These are phyloP conservation scores for Xylariaceae sp. DNA, from an alignment of 2,329 filamentous ascomycete species.

Conservation along the genomic window DNA sequence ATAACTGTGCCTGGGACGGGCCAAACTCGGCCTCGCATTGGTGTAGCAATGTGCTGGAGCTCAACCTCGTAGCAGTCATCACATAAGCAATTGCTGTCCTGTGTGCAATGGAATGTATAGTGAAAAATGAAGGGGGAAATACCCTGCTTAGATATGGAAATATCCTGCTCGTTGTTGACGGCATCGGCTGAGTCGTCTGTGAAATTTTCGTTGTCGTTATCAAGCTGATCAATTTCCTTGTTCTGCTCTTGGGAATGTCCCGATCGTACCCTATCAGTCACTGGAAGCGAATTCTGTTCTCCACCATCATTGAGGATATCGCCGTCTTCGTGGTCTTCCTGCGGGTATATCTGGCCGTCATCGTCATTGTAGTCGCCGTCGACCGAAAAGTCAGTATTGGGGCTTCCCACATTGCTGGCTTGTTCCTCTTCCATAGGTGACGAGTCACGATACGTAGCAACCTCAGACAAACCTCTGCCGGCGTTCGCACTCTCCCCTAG, in stretches of 20 bases:
- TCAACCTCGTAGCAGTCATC: constrained; percentile 27
- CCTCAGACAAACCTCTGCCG: constrained; percentile 42
- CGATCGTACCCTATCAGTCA: background rate
- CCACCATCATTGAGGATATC: constrained; percentile 32
- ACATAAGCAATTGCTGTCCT: constrained; percentile 19
- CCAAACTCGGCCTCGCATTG: constrained; percentile 13
- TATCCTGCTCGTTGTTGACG: constrained; percentile 35
- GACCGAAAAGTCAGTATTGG: constrained; percentile 23
- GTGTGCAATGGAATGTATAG: constrained; percentile 3
- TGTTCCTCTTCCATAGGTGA: constrained; percentile 32
- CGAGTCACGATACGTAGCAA: constrained; percentile 41
- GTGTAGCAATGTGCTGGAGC: constrained; percentile 19
- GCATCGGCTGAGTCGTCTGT: constrained; percentile 29
- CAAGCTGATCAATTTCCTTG: constrained; percentile 13
- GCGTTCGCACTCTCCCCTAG: constrained; percentile 41
- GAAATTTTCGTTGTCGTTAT: constrained; percentile 8
- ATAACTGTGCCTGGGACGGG: constrained; percentile 6
- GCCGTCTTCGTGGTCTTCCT: constrained; percentile 25
- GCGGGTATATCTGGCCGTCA: constrained; percentile 28
- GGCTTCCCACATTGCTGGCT: constrained; percentile 20
- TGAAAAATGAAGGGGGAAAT: constrained; percentile 28
- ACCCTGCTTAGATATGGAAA: constrained; percentile 39
- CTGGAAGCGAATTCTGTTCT: constrained; percentile 20
- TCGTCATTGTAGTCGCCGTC: constrained; percentile 25
- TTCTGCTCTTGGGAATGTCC: background rate